phyloP scores from a whole-genome alignment of 2,329 filamentous ascomycete genomes.

The Penicillium sp. region DNA sequence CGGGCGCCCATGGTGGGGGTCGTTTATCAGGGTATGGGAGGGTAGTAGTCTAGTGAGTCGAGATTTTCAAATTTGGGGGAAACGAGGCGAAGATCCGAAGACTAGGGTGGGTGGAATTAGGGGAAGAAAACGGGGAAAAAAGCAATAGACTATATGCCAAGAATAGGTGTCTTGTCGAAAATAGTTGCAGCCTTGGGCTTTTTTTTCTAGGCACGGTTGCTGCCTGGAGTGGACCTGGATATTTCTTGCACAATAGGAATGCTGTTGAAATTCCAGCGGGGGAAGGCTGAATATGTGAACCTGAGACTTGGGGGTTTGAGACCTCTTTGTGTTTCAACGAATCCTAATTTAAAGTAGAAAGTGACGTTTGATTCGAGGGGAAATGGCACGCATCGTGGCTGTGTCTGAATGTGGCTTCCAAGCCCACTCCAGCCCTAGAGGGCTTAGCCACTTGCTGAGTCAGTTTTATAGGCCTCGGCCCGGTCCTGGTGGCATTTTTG shows the following conservation, averaged over 20 bases:
- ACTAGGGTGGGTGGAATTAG: not conserved
- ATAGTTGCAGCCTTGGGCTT: not conserved
- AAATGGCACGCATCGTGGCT: slow-evolving; percentile 1
- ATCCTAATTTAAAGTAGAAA: not conserved
- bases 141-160: slow-evolving; percentile 1
- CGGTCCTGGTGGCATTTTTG: not conserved
- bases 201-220: slow-evolving; percentile 1
- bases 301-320: not conserved
- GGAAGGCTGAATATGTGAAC: not conserved
- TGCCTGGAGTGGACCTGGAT: slow-evolving; percentile 8
- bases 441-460: not conserved
- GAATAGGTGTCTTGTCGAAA: not conserved
- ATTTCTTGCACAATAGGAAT: not conserved
- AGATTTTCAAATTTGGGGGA: not conserved
- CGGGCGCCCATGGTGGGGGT: slow-evolving; percentile 21
- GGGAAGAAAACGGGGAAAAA: not conserved
- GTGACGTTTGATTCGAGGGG: slow-evolving; percentile 6
- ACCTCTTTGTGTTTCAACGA: not conserved
- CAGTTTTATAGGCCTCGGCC: not conserved
- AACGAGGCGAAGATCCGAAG: not conserved
- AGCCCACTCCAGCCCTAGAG: too few relatives aligned
- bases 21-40: not conserved
- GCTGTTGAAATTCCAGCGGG: not conserved
- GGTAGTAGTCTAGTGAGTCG: not conserved
- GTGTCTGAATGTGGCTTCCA: not conserved